Evolutionary conservation across 768 basidiomycete species (phyloP).

Genomic region (Dictyophora rubrovolvata): DNA sequence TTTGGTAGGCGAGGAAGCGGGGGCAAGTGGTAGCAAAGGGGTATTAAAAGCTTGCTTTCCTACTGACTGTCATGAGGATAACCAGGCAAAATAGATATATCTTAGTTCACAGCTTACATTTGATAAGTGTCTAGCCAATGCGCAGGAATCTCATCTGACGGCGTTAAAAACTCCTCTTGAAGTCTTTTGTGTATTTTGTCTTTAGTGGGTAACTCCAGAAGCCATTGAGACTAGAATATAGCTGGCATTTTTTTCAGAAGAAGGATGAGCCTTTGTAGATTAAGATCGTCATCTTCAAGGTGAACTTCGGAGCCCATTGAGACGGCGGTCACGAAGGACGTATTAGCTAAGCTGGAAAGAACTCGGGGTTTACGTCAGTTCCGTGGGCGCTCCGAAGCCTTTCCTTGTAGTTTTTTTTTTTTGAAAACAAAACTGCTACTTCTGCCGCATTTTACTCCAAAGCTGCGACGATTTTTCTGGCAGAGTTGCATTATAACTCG

Average conservation of each 20-base stretch:
- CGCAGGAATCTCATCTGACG: slow-evolving; percentile 51
- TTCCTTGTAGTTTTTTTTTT: not conserved
- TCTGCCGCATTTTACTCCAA: no score
- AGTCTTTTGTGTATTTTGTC: slow-evolving; percentile 57
- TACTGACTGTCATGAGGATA: slow-evolving; percentile 46
- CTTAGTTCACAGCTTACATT: slow-evolving; percentile 41
- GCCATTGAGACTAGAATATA: slow-evolving; percentile 44
- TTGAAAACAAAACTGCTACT: not conserved
- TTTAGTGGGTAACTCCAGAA: slow-evolving; percentile 45
- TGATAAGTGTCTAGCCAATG: slow-evolving; percentile 78
- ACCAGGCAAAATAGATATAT: slow-evolving; percentile 7
- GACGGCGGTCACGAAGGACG: no score
- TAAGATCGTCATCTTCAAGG: not conserved
- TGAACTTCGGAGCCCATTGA: not conserved
- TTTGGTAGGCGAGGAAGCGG: slow-evolving; percentile 65
- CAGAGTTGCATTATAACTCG: no score
- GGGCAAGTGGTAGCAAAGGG: slow-evolving; percentile 56
- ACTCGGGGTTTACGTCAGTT: not conserved
- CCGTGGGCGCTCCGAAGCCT: not conserved
- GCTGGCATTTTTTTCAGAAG: slow-evolving; percentile 23
- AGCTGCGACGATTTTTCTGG: no score
- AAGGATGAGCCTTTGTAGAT: not conserved
- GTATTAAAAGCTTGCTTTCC: slow-evolving; percentile 49
- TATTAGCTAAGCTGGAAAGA: not conserved
- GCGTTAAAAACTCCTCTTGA: slow-evolving; percentile 65